phyloP scores from a whole-genome alignment of 805 yeast genomes.

The Kurtzmaniella cleridarum region DNA sequence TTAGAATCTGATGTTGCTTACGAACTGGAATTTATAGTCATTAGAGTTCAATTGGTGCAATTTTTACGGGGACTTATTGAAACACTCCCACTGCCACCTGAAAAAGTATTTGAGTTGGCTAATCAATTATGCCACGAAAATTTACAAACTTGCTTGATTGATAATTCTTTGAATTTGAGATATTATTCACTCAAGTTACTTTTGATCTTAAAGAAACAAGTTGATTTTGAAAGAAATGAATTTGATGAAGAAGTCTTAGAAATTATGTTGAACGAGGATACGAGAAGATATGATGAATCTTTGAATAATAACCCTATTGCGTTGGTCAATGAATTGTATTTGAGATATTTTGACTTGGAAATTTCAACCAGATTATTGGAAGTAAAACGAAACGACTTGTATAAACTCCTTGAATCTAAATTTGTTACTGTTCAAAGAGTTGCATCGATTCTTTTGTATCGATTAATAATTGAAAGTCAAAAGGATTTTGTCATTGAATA shows the following conservation, averaged over 20 bases:
- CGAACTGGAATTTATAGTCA: slow-evolving; percentile 45
- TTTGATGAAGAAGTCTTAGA: slow-evolving; percentile 41
- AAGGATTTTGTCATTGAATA: slow-evolving; percentile 59
- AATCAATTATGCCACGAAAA: slow-evolving; percentile 38
- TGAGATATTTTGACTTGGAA: slow-evolving; percentile 17
- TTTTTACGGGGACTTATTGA: slow-evolving; percentile 27
- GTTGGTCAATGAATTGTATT: slow-evolving; percentile 31
- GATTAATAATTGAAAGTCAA: slow-evolving; percentile 42
- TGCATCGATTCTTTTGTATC: slow-evolving; percentile 32
- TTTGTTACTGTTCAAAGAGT: slow-evolving; percentile 37
- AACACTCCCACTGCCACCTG: slow-evolving; percentile 15
- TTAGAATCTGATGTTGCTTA: slow-evolving; percentile 57
- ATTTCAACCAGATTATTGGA: slow-evolving; percentile 22
- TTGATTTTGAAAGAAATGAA: slow-evolving; percentile 30
- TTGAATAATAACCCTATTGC: slow-evolving; percentile 25
- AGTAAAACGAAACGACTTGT: slow-evolving; percentile 30
- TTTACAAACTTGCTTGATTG: slow-evolving; percentile 35
- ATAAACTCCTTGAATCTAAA: slow-evolving; percentile 20
- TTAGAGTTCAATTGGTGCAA: slow-evolving; percentile 48
- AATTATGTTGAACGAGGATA: slow-evolving; percentile 25
- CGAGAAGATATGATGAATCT: slow-evolving; percentile 12
- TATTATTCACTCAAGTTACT: slow-evolving; percentile 43
- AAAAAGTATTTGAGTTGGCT: slow-evolving; percentile 33
- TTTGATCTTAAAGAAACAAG: slow-evolving; percentile 17
- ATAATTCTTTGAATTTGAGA: slow-evolving; percentile 39